These are phyloP conservation scores for Starmerella bombicola DNA, from an alignment of 805 yeast genomes.

Conservation along the genomic window DNA sequence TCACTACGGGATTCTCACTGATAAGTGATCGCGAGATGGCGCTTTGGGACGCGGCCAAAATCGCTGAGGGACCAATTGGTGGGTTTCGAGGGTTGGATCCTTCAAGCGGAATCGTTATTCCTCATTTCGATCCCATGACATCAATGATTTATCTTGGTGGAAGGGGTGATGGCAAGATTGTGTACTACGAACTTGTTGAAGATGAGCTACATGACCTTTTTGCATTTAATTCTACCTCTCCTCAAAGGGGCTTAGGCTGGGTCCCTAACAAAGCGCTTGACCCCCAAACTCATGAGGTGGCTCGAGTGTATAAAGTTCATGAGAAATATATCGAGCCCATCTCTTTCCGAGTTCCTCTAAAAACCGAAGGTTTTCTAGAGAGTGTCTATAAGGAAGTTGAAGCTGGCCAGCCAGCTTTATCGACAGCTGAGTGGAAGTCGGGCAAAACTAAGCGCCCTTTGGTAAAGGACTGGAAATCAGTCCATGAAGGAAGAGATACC, in stretches of 20 bases:
- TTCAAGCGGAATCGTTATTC: slow-evolving; percentile 87
- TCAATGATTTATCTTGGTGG: slow-evolving; percentile 82
- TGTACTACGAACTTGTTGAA: slow-evolving; percentile 79
- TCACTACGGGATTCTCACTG: slow-evolving; percentile 89
- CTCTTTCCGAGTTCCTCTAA: slow-evolving; percentile 86
- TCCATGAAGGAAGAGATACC: slow-evolving; percentile 66
- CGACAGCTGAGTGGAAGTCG: slow-evolving; percentile 63
- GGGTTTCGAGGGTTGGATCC: slow-evolving; percentile 80
- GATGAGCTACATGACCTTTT: slow-evolving; percentile 74
- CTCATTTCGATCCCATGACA: slow-evolving; percentile 72
- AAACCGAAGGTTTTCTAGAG: slow-evolving; percentile 81
- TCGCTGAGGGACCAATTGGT: slow-evolving; percentile 73
- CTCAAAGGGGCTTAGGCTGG: slow-evolving; percentile 91
- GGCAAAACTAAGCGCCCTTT: slow-evolving; percentile 77
- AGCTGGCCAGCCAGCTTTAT: slow-evolving; percentile 60
- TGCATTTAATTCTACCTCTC: slow-evolving; percentile 79
- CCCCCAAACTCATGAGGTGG: slow-evolving; percentile 71
- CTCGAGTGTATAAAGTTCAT: slow-evolving; percentile 69
- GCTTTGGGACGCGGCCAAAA: slow-evolving; percentile 71
- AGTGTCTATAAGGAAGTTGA: slow-evolving; percentile 91
- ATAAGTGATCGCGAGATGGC: slow-evolving; percentile 91
- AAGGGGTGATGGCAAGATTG: slow-evolving; percentile 94
- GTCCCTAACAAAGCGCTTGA: slow-evolving; percentile 75
- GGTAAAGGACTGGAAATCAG: slow-evolving; percentile 56
- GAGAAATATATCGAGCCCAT: slow-evolving; percentile 81